Evolutionary conservation across 2,329 filamentous ascomycete species (phyloP), one percentile per base, ranked within the genome.

Genomic region (Ophiostoma sp.): DNA sequence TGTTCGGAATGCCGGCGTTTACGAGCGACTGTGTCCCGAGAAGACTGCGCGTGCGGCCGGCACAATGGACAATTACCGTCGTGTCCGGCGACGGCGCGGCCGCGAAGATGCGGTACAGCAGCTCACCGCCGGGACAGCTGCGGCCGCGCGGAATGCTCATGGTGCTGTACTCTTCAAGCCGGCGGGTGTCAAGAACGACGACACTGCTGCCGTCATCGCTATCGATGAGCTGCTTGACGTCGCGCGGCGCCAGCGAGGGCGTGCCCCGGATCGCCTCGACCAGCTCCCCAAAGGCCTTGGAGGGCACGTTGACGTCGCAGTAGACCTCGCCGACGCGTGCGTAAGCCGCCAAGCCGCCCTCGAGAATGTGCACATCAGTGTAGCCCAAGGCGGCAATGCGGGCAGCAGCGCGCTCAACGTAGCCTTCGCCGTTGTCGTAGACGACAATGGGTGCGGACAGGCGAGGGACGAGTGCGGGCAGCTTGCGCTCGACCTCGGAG

Each of bases 281-380:
- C 4, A 71, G 69, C 69, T 71, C 69, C 15, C 69, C 69, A 67
- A 71, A 71, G 3, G 67, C 69, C 44, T 71, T 71, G 67, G 69
- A 71, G 35, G 69, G 67, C 60, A 67, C 67, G 23, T 71, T 71
- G 57, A 71, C 69, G 48, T 71, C 69, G 27, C 69, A 67, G 67
- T 71, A 71, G 20, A 71, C 7, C 60, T 71, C 69, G 36, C 69
- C 69, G 15, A 67, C 60, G 27, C 62, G 44, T 1, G 67, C 33
- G 44, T 71, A 71, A 11, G 67, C 69, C 17, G 69, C 48, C 23
- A 71, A 48, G 2, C 69, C 69, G 20, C 69, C 69, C 3, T 57
- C 67, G 0, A 71, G 27, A 3, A 71, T 20, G 1, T 41, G 60
- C 35, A 71, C 67, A 23, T 71, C 48, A 0, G 6, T 35, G 48